Evolutionary conservation across 768 basidiomycete genomes (phyloP).

Genomic region (Tylopilus balloui): DNA sequence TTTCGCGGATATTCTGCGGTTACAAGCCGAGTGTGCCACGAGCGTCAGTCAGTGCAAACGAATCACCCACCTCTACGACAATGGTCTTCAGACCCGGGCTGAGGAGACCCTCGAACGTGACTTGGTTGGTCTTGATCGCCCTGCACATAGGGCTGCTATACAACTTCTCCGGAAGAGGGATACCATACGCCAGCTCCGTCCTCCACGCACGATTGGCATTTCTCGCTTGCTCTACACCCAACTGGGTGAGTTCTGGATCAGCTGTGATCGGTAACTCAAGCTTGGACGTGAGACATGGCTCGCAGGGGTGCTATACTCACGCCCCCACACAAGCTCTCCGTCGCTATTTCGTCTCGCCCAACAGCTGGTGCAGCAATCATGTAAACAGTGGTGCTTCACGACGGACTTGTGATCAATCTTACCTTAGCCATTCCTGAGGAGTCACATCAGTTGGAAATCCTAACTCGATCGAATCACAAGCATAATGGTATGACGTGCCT

Average conservation of each 20-base stretch:
- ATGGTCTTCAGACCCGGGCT: conserved; percentile 31
- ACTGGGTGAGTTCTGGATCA: conserved; percentile 58
- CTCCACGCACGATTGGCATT: conserved; percentile 45
- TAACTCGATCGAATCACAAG: neutral
- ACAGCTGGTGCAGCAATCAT: conserved; percentile 27
- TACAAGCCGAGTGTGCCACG: neutral
- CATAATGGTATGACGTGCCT: conserved; percentile 23
- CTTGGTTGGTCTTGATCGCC: conserved; percentile 51
- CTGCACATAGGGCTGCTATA: conserved; percentile 64
- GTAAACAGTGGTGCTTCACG: neutral
- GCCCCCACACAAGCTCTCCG: conserved; percentile 68
- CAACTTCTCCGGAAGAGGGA: conserved; percentile 51
- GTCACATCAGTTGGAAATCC: neutral
- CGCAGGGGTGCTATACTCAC: conserved; percentile 38
- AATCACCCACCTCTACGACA: conserved; percentile 50
- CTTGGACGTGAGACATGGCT: neutral
- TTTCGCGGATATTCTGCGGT: conserved; percentile 60
- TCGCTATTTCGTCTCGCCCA: conserved; percentile 63
- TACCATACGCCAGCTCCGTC: conserved; percentile 34
- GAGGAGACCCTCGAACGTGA: conserved; percentile 48
- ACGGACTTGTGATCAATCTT: conserved; percentile 17
- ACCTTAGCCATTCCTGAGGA: conserved; percentile 58
- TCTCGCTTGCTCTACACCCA: conserved; percentile 55
- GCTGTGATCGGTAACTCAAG: conserved; percentile 35
- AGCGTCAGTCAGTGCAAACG: neutral